Evolutionary conservation across 2,329 filamentous ascomycete species (phyloP).

Genomic region (Penicillium sp.): DNA sequence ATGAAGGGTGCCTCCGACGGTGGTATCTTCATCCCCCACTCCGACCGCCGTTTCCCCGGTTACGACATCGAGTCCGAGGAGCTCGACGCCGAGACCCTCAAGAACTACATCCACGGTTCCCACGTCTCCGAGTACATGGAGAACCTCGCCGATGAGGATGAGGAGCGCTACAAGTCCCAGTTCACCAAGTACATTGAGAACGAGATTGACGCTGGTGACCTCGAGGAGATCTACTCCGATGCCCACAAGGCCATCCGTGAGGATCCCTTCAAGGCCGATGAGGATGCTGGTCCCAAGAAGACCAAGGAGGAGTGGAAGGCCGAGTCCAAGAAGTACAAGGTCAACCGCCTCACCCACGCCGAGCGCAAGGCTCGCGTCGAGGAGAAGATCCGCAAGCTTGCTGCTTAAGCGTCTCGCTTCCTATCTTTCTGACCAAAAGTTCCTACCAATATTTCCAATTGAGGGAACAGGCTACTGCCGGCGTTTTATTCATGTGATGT

Average conservation of each 20-base stretch:
- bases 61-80: constrained; percentile 97
- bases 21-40: constrained; percentile 95
- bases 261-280: constrained; percentile 94
- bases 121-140: constrained; percentile 99
- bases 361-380: constrained; percentile 82
- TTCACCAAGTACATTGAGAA: constrained; percentile 98
- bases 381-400: constrained; percentile 84
- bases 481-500: constrained; percentile 28
- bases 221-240: constrained; percentile 95
- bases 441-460: constrained; percentile 22
- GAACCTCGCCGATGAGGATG: constrained; percentile 97
- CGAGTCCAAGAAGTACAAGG: constrained; percentile 87
- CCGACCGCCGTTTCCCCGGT: constrained; percentile 98
- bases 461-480: constrained; percentile 29
- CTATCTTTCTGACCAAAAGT: constrained; percentile 27
- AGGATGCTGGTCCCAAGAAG: constrained; percentile 78
- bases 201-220: constrained; percentile 90
- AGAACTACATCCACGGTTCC: constrained; percentile 98
- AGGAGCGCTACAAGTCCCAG: constrained; percentile 99
- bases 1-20: constrained; percentile 99
- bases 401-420: constrained; percentile 40
- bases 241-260: constrained; percentile 96
- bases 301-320: constrained; percentile 95
- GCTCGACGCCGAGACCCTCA: constrained; percentile 93
- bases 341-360: constrained; percentile 74